These are phyloP conservation scores for Kickxella alabastrina DNA, from an alignment of 192 early-diverging fungal species.

Conservation along the genomic window DNA sequence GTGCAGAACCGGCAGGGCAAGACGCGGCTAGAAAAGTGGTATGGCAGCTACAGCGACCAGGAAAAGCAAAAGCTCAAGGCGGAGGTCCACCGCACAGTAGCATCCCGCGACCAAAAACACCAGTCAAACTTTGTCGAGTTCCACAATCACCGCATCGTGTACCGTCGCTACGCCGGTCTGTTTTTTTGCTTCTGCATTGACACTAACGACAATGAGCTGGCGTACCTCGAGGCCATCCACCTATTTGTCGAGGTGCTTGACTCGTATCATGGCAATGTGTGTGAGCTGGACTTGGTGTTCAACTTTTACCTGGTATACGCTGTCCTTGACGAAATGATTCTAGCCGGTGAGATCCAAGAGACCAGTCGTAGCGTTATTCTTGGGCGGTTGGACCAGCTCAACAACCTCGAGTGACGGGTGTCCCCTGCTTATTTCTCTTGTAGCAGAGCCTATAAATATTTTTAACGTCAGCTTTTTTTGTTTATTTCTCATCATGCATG, in stretches of 20 bases:
- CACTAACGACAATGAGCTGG: constrained; percentile 96
- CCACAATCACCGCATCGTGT: constrained; percentile 97
- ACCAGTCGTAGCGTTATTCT: constrained; percentile 79
- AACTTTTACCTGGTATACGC: constrained; percentile 98
- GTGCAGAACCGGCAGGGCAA: constrained; percentile 99
- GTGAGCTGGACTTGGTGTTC: constrained; percentile 96
- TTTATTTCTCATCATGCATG: not conserved
- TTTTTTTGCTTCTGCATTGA: constrained; percentile 99
- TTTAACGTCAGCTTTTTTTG: constrained; percentile 1
- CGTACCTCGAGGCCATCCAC: constrained; percentile 94
- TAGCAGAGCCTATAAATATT: too few relatives aligned
- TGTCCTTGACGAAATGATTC: constrained; percentile 95
- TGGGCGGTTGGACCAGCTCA: constrained; percentile 71
- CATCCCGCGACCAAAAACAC: constrained; percentile 93
- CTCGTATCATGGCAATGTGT: constrained; percentile 97
- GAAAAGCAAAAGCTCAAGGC: constrained; percentile 92
- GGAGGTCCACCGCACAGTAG: constrained; percentile 93
- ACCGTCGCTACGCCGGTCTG: constrained; percentile 95
- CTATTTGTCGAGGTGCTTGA: constrained; percentile 99
- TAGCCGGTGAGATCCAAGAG: constrained; percentile 98
- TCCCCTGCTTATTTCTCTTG: too few relatives aligned
- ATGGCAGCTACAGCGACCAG: constrained; percentile 88
- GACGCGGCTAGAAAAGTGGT: constrained; percentile 96
- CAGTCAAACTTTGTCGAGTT: constrained; percentile 99
- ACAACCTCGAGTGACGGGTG: constrained; percentile 59